Percentiles rank a stretch among this genome's conserved stretches.
These are phyloP conservation scores for Fimicolochytrium jonesii DNA, from an alignment of 192 early-diverging fungal species.

Conservation along the genomic window DNA sequence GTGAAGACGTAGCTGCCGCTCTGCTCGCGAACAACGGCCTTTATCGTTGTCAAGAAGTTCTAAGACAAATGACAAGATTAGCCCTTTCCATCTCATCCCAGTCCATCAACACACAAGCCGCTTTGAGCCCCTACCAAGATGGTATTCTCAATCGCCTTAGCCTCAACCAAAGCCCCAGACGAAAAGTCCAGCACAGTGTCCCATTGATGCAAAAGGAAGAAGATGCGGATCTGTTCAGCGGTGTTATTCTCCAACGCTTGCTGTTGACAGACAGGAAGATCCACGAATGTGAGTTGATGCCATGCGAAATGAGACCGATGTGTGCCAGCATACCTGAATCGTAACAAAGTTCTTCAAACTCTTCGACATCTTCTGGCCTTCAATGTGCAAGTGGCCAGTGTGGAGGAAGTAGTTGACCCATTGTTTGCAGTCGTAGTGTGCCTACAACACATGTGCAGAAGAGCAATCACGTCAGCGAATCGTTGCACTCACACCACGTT, in stretches of 20 bases:
- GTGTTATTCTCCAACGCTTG: slow-evolving; percentile 77
- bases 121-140: slow-evolving; percentile 71
- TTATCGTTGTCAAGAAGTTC: slow-evolving; percentile 86
- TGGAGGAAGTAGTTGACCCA: slow-evolving; percentile 99
- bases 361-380: slow-evolving; percentile 98
- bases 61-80: slow-evolving; percentile 24
- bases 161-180: slow-evolving; percentile 68
- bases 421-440: slow-evolving; percentile 81
- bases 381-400: slow-evolving; percentile 90
- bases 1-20: slow-evolving; percentile 52
- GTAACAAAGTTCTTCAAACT: slow-evolving; percentile 96
- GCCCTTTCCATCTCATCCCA: background rate
- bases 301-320: too few species aligned
- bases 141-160: slow-evolving; percentile 66
- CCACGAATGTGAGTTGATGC: too few species aligned
- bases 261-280: slow-evolving; percentile 7
- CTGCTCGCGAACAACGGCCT: slow-evolving; percentile 70
- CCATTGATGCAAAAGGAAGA: slow-evolving; percentile 89
- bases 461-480: too few species aligned
- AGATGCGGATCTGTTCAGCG: slow-evolving; percentile 80
- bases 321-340: slow-evolving; percentile 68
- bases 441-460: too few species aligned
- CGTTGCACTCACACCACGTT: too few species aligned
- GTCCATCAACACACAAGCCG: background rate
- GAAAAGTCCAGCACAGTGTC: slow-evolving; percentile 82